Evolutionary conservation across 106 monocot genomes (phyloP).

Genomic region (Dendrobium catenatum): DNA sequence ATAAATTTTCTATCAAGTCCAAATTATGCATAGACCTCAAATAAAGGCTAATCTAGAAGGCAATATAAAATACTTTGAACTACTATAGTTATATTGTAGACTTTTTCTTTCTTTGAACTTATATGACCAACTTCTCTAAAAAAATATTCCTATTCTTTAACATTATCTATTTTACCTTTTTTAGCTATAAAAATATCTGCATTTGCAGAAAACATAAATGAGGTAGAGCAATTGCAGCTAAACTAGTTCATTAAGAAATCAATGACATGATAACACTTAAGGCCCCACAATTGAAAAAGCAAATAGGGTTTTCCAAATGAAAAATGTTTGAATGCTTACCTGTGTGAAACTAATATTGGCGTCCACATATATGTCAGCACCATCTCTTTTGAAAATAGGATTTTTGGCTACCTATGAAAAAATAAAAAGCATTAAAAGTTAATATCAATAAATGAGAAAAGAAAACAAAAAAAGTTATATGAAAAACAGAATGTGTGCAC

Average conservation of each 20-base stretch:
- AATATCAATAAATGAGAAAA: not conserved
- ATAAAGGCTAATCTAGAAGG: not conserved
- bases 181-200: not conserved
- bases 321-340: constrained; percentile 18
- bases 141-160: not conserved
- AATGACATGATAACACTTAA: not conserved
- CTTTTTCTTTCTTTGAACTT: not conserved
- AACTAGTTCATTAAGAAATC: not conserved
- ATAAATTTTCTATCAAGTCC: no score
- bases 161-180: not conserved
- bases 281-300: not conserved
- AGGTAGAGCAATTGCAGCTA: not conserved
- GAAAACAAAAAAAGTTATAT: not conserved
- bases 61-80: not conserved
- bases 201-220: not conserved
- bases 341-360: constrained; percentile 74
- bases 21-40: not conserved
- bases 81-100: not conserved
- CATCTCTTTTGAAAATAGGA: constrained; percentile 80
- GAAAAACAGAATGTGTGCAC: not conserved
- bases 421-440: not conserved
- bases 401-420: constrained; percentile 63
- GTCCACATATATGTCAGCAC: constrained; percentile 87
- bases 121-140: not conserved
- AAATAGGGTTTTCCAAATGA: not conserved